phyloP scores from a whole-genome alignment of 2,329 filamentous ascomycete genomes.

The Didymella exigua region DNA sequence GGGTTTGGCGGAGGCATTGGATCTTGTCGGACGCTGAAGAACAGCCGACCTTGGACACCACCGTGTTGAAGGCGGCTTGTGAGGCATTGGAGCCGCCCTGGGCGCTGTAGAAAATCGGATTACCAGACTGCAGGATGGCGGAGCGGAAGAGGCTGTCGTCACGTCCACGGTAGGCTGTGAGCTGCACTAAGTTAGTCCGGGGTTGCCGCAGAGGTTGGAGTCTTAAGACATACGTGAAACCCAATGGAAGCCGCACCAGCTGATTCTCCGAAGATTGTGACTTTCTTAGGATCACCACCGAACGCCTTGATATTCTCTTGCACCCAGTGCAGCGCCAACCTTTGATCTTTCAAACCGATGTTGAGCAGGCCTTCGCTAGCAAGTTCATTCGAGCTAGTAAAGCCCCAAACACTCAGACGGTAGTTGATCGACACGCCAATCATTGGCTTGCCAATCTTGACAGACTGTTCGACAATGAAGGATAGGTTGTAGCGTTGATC shows the following conservation, averaged over 20 bases:
- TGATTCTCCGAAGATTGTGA: conserved; percentile 53
- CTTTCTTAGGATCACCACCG: conserved; percentile 54
- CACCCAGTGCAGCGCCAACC: conserved; percentile 60
- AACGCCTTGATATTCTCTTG: conserved; percentile 55
- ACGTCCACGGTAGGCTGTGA: conserved; percentile 54
- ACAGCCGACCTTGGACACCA: conserved; percentile 32
- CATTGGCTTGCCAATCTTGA: conserved; percentile 32
- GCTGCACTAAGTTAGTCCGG: conserved; percentile 43
- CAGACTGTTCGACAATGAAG: conserved; percentile 28
- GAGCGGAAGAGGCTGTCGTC: conserved; percentile 54
- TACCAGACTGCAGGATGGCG: conserved; percentile 52
- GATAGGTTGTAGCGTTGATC: conserved; percentile 62
- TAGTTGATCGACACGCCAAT: conserved; percentile 35
- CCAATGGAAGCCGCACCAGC: conserved; percentile 36
- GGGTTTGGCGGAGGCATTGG: conserved; percentile 60
- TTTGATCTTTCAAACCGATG: conserved; percentile 60
- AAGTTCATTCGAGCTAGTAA: conserved; percentile 22
- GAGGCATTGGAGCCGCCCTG: conserved; percentile 14
- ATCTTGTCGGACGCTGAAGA: conserved; percentile 16
- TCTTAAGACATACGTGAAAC: conserved; percentile 37
- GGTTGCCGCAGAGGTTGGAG: conserved; percentile 41
- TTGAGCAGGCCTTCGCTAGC: conserved; percentile 45
- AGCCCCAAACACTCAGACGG: conserved; percentile 33
- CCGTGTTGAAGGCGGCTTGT: conserved; percentile 34
- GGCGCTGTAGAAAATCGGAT: conserved; percentile 36